Percentiles rank a stretch among this genome's conserved stretches.
Evolutionary conservation across 495 filamentous ascomycete genomes (phyloP).

Genomic region (Staphylotrichum longicolle): DNA sequence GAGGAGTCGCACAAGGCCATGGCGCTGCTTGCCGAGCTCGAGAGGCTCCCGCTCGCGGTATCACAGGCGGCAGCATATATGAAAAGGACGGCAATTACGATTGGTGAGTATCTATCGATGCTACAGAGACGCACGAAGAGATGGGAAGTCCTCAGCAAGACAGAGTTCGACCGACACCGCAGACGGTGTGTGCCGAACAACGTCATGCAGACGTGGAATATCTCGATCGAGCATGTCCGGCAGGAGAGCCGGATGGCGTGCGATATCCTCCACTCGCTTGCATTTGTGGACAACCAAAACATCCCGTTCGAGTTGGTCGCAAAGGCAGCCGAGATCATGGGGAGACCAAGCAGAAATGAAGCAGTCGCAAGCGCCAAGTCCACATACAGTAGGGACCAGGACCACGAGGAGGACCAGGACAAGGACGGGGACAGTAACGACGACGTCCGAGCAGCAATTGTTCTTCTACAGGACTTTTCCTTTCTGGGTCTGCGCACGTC

Average conservation of each 20-base stretch:
- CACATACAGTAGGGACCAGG: no score
- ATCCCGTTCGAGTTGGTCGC: slow-evolving; percentile 22
- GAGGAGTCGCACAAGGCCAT: slow-evolving; percentile 13
- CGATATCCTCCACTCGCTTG: slow-evolving; percentile 23
- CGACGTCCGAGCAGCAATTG: slow-evolving; percentile 12
- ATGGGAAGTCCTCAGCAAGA: not conserved
- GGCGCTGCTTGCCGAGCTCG: slow-evolving; percentile 25
- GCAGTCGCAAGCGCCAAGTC: no score
- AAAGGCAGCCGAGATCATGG: not conserved
- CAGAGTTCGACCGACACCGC: slow-evolving; percentile 22
- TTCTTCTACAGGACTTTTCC: slow-evolving; percentile 24
- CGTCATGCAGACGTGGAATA: slow-evolving; percentile 28
- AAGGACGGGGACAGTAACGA: not conserved
- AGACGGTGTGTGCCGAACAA: slow-evolving; percentile 25
- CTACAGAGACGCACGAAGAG: not conserved
- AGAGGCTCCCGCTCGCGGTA: slow-evolving; percentile 33
- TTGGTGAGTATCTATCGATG: not conserved
- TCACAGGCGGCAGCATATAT: slow-evolving; percentile 25
- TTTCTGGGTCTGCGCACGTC: slow-evolving; percentile 14
- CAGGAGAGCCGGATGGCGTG: slow-evolving; percentile 26
- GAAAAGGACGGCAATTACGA: not conserved
- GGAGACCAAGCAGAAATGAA: no score
- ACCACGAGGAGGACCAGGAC: not conserved
- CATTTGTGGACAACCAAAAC: slow-evolving; percentile 27
- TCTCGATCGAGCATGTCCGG: slow-evolving; percentile 27